Base-by-base conservation (phyloP, 2,329 filamentous ascomycete species). In the Scedosporium minutisporum region DNA sequence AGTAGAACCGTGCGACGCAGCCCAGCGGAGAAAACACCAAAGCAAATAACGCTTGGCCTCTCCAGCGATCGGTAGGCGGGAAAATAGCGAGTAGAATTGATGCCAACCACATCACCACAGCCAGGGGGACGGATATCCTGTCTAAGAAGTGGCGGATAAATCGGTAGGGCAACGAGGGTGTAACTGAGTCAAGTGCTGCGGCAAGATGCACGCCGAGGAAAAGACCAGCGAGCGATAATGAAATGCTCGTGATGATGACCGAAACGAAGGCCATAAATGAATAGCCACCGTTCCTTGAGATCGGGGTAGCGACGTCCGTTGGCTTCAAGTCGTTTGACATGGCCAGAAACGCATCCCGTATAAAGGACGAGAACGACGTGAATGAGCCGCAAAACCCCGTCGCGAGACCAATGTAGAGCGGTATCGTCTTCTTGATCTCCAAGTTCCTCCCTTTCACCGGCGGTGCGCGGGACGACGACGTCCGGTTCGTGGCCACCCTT, bases 361-460 rank as follows among this genome's bases (percentile, higher is more conserved):
- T 87, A 71, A 96, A 96, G 21, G 87, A 86, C 0, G 92, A 96
- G 74, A 96, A 96, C 9, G 89, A 93, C 0, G 93, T 97, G 69
- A 95, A 90, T 67, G 89, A 93, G 65, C 93, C 91, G 69, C 91
- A 96, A 73, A 95, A 95, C 10, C 89, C 93, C 0, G 89, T 96
- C 0, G 90, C 85, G 5, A 97, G 83, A 60, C 90, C 93, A 64
- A 96, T 88, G 71, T 96, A 96, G 0, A 96, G 79, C 0, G 93
- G 93, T 29, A 96, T 89, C 0, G 89, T 90, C 77, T 96, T 96
- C 72, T 96, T 96, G 29, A 80, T 76, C 4, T 85, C 79, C 44
- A 82, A 72, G 70, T 89, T 41, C 16, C 55, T 23, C 41, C 27
- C 58, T 6, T 53, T 58, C 21, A 53, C 38, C 16, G 61, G 18